Percentiles rank a stretch among this genome's conserved stretches.
Evolutionary conservation across 352 stramenopile species (phyloP).

Genomic region (Thraustochytrium sp.): DNA sequence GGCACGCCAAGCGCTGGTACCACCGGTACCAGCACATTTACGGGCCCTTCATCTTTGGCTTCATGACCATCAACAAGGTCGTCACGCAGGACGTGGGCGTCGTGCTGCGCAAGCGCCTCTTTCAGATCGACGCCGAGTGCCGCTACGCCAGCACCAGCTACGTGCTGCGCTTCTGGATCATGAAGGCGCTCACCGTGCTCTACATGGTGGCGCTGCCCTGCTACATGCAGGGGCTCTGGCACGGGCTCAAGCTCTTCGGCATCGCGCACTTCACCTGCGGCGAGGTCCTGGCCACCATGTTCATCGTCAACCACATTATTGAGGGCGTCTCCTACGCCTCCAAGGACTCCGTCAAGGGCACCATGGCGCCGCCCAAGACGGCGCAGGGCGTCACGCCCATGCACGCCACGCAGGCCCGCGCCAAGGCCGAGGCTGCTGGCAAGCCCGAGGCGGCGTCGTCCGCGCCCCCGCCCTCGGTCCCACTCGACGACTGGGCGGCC

Average conservation of each 20-base stretch:
- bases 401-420: background rate
- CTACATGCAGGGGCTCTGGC: slow-evolving; percentile 56
- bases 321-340: slow-evolving; percentile 11
- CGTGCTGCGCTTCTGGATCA: slow-evolving; percentile 67
- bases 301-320: slow-evolving; percentile 64
- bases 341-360: slow-evolving; percentile 9
- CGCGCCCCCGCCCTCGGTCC: slow-evolving; percentile 74
- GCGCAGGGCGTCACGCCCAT: slow-evolving; percentile 1
- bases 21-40: slow-evolving; percentile 88
- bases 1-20: slow-evolving; percentile 57
- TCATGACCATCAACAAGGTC: slow-evolving; percentile 84
- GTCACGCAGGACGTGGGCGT: slow-evolving; percentile 81
- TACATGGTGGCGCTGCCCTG: slow-evolving; percentile 81
- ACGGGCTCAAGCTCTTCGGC: slow-evolving; percentile 71
- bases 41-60: slow-evolving; percentile 81
- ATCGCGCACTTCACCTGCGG: slow-evolving; percentile 77
- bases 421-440: background rate
- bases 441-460: background rate
- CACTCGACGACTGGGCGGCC: slow-evolving; percentile 76
- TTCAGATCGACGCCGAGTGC: slow-evolving; percentile 68
- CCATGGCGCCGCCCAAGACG: slow-evolving; percentile 7
- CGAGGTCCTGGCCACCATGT: slow-evolving; percentile 87
- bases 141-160: slow-evolving; percentile 49
- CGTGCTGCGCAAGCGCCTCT: slow-evolving; percentile 75
- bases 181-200: slow-evolving; percentile 72